Conservation (phyloP, 768 basidiomycete genomes). For the Paxillus rubicundulus region DNA sequence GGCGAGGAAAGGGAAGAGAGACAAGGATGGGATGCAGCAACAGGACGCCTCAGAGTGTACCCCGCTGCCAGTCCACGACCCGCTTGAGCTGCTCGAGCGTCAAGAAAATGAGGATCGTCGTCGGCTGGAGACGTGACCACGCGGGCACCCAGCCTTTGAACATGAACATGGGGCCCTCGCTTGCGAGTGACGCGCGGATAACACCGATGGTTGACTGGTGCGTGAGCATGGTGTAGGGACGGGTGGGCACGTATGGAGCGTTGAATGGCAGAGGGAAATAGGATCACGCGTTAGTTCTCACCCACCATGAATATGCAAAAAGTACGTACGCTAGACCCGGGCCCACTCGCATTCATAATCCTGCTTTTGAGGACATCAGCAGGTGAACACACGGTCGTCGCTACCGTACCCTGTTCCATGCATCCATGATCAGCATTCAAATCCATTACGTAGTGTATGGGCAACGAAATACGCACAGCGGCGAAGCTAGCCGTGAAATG, state of each 20-base stretch:
- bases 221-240: not conserved
- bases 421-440: not conserved
- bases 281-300: not conserved
- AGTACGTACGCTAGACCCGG: constrained; percentile 65
- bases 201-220: constrained; percentile 68
- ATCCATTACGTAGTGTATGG: not conserved
- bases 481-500: constrained; percentile 88
- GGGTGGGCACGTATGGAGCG: constrained; percentile 2
- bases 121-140: constrained; percentile 82
- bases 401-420: constrained; percentile 70
- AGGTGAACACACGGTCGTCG: constrained; percentile 86
- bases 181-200: constrained; percentile 63
- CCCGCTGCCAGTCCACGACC: constrained; percentile 58
- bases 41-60: constrained; percentile 15
- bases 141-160: constrained; percentile 92
- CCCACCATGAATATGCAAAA: not conserved
- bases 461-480: constrained; percentile 50
- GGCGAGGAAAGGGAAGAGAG: not conserved
- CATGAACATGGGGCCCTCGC: constrained; percentile 86
- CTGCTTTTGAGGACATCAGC: constrained; percentile 88
- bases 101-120: constrained; percentile 84
- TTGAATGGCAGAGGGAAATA: not conserved
- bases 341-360: constrained; percentile 86
- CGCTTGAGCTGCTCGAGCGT: constrained; percentile 82
- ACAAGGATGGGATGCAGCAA: no score